Evolutionary conservation across 306 rosid genomes (phyloP), one percentile per base, ranked within the genome.

Genomic region (Cucurbita argyrosperma): DNA sequence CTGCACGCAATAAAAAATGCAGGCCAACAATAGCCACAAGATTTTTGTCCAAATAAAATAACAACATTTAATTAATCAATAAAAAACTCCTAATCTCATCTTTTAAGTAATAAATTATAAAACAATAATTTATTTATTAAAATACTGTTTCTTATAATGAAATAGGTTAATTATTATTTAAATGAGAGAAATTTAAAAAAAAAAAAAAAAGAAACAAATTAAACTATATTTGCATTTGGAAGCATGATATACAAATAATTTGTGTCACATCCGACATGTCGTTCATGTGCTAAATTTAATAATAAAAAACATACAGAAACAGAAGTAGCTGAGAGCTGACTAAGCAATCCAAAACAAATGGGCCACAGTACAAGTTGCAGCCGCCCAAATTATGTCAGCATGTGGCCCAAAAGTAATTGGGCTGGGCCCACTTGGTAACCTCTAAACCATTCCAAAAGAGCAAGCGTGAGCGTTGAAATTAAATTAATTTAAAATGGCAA

Each of bases 321-420:
- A 65, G 15, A 19, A 65, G 37, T n/a, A 65, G 71, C 71, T 62
- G 69, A 39, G 15, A 39, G 26, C 50, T 63, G 70, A 63, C 30
- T 38, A 3, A 39, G 45, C 14, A 7, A 63, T 39, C 4, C 26
- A 38, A 63, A 16, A 4, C 5, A n/a, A 10, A 18, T 65, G 71
- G 71, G 71, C 53, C 72, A 40, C 15, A n/a, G 13, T 0, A 35
- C 71, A 40, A 64, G 51, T 64, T 40, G 71, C 15, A 43, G 72
- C 72, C 52, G 72, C 38, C 72, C 72, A 66, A 66, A 39, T 43
- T 43, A 18, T 66, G 72, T 43, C 53, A 42, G 5, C 72, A 43
- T 66, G 0, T 11, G 72, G 72, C 72, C 72, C 72, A 66, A 66
- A 5, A 59, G 7, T 66, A 43, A 66, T 66, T 66, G 72, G 72